Evolutionary conservation across 345 rosid species (phyloP).

Genomic region (Melastoma malabathricum): DNA sequence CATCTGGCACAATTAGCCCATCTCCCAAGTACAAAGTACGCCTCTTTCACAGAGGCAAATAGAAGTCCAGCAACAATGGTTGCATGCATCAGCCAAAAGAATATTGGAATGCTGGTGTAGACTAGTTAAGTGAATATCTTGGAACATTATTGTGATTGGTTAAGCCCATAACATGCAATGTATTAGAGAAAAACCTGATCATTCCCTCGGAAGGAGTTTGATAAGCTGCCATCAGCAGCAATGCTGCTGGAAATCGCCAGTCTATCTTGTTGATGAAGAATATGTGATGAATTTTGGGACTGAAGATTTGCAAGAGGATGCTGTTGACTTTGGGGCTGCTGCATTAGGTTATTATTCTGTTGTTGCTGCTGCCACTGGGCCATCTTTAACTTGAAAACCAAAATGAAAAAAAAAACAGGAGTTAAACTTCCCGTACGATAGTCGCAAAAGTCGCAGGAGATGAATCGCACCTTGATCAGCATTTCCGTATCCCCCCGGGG

Average conservation of each 20-base stretch:
- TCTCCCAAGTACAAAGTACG: too few relatives aligned
- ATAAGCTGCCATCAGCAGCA: conserved; percentile 63
- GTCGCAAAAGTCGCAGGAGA: too few relatives aligned
- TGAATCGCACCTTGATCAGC: conserved; percentile 41
- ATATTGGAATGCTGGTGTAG: too few relatives aligned
- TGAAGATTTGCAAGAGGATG: conserved; percentile 3
- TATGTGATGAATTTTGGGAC: conserved; percentile 22
- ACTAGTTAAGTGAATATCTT: too few relatives aligned
- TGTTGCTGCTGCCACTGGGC: conserved; percentile 4
- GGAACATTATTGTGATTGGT: too few relatives aligned
- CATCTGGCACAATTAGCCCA: too few relatives aligned
- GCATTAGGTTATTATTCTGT: conserved; percentile 8
- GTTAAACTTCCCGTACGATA: too few relatives aligned
- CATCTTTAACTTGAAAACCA: conserved; percentile 2
- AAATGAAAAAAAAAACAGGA: too few relatives aligned
- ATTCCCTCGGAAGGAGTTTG: conserved; percentile 89
- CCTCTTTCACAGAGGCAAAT: too few relatives aligned
- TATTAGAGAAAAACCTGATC: conserved; percentile 59
- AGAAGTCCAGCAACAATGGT: too few relatives aligned
- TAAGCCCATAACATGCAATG: too few relatives aligned
- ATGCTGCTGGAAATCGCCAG: conserved; percentile 61
- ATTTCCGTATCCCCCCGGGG: conserved; percentile 57
- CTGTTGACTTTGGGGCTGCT: conserved; percentile 5
- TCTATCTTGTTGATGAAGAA: conserved; percentile 76
- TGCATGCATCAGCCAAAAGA: too few relatives aligned